Evolutionary conservation across 345 rosid species (phyloP).

Genomic region (Garcia nutans): DNA sequence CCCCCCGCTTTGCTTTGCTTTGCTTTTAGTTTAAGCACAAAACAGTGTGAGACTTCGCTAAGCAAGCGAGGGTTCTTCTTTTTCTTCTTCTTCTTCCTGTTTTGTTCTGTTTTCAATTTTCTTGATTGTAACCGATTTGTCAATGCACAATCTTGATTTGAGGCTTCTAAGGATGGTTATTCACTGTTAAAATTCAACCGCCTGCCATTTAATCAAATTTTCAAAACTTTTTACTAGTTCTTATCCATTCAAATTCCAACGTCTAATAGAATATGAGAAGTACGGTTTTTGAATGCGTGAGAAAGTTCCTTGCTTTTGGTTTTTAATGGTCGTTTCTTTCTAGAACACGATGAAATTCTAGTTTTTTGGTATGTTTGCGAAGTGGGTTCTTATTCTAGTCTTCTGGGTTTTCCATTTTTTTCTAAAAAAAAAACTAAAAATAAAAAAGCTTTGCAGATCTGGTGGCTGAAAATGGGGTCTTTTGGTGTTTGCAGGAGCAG

Average conservation of each 20-base stretch:
- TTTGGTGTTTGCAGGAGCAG: slow-evolving; percentile 19
- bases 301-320: neutral
- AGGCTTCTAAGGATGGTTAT: slow-evolving; percentile 10
- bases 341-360: slow-evolving; percentile 6
- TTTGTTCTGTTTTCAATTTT: neutral
- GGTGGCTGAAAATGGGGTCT: slow-evolving; percentile 5
- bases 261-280: neutral
- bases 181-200: slow-evolving; percentile 5
- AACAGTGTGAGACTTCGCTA: neutral
- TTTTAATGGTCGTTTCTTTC: slow-evolving; percentile 8
- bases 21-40: slow-evolving; percentile 24
- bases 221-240: neutral
- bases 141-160: slow-evolving; percentile 9
- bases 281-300: neutral
- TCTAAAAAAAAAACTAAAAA: neutral
- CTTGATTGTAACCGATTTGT: slow-evolving; percentile 9
- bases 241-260: slow-evolving; percentile 11
- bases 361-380: slow-evolving; percentile 4
- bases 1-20: slow-evolving; percentile 14
- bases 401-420: slow-evolving; percentile 9
- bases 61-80: neutral
- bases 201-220: neutral
- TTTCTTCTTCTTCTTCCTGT: slow-evolving; percentile 7
- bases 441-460: neutral
- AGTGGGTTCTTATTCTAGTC: slow-evolving; percentile 8